Base-by-base conservation (phyloP, 2,329 filamentous ascomycete species). In the Fusarium virguliforme region DNA sequence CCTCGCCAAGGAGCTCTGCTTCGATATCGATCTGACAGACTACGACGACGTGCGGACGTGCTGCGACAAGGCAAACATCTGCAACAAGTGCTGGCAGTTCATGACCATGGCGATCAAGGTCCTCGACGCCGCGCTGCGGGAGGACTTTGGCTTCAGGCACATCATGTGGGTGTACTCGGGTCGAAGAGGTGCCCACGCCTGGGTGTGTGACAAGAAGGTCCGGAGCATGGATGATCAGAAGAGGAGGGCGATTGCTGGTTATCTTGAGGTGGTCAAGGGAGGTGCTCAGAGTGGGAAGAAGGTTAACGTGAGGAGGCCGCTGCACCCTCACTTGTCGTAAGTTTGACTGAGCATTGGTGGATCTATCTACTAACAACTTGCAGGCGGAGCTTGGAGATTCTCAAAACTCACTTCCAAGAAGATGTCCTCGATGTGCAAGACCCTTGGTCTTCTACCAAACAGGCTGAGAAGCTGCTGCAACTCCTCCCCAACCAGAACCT, bases 151-250 rank as follows among this genome's bases (percentile, higher is more conserved):
- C 50, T 99, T 98, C 82, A 91, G 93, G 78, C 95, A 99, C 81
- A 95, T 99, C 77, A 87, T 99, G 81, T 99, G 96, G 96, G 95
- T 99, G 7, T 99, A 99, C 82, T 99, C 96, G 0, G 96, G 96
- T 74, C 92, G 96, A 81, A 90, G 96, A 87, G 96, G 96, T 84
- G 95, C 93, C 32, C 96, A 99, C 90, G 96, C 96, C 6, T 99
- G 96, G 96, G 93, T 99, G 10, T 98, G 95, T 79, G 96, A 99
- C 80, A 93, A 92, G 78, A 91, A 91, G 63, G 96, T 95, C 1
- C 89, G 96, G 63, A 87, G 87, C 35, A 89, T 99, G 85, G 92
- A 97, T 71, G 96, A 99, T 76, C 89, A 92, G 74, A 94, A 93
- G 81, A 89, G 96, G 61, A 90, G 90, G 73, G 93, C 95, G 0